These are phyloP conservation scores for Arthrobotrys conoides DNA, from an alignment of 2,329 filamentous ascomycete genomes.

Conservation along the genomic window DNA sequence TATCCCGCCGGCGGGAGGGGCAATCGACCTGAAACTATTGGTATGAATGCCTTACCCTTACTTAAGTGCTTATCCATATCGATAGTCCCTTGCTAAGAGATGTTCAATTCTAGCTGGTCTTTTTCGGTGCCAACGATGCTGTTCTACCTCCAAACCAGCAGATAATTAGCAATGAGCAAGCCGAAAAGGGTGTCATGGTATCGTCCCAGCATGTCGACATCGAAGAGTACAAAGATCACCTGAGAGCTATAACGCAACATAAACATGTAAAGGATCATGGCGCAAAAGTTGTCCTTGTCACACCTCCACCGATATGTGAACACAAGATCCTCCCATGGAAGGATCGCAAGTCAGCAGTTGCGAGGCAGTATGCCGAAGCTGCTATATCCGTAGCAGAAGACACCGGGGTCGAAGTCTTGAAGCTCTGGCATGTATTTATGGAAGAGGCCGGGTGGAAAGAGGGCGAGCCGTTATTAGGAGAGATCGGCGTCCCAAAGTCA, in stretches of 20 bases:
- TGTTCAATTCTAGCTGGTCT: conserved; percentile 73
- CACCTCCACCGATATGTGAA: conserved; percentile 79
- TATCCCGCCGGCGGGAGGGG: conserved; percentile 76
- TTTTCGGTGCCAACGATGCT: conserved; percentile 93
- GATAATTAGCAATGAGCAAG: conserved; percentile 65
- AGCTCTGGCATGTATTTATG: conserved; percentile 86
- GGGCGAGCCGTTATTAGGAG: conserved; percentile 72
- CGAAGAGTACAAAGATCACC: conserved; percentile 80
- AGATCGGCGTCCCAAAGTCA: conserved; percentile 73
- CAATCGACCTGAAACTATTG: conserved; percentile 77
- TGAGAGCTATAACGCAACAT: conserved; percentile 80
- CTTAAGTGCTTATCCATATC: conserved; percentile 3
- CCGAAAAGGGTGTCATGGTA: conserved; percentile 4
- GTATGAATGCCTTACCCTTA: conserved; percentile 68
- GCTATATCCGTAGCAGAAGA: conserved; percentile 75
- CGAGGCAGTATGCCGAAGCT: conserved; percentile 77
- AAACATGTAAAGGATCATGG: conserved; percentile 78
- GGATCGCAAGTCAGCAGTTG: conserved; percentile 74
- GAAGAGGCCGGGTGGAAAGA: conserved; percentile 72
- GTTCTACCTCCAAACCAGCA: conserved; percentile 70
- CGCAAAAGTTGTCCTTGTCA: conserved; percentile 81
- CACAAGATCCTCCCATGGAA: conserved; percentile 66
- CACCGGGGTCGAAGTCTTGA: conserved; percentile 76
- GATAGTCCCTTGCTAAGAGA: conserved; percentile 63
- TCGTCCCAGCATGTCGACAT: conserved; percentile 81